These are phyloP conservation scores for Phaeotremella skinneri DNA, from an alignment of 768 basidiomycete species.

Conservation along the genomic window DNA sequence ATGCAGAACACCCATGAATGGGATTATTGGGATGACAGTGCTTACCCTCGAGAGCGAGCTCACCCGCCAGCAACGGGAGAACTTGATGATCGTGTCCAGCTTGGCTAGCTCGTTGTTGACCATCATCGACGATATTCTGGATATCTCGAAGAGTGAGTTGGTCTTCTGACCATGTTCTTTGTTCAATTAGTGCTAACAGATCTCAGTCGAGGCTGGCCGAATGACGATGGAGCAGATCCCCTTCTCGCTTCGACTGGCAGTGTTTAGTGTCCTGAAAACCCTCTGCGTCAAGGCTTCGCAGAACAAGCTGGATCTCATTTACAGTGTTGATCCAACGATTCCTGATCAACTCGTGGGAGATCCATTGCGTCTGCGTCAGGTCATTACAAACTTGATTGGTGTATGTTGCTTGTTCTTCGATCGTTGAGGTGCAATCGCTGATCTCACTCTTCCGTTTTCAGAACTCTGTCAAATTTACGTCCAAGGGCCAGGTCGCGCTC, in stretches of 20 bases:
- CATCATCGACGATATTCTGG: constrained; percentile 98
- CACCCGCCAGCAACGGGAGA: constrained; percentile 90
- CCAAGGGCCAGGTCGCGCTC: constrained; percentile 87
- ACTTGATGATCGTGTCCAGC: constrained; percentile 89
- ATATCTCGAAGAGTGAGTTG: constrained; percentile 94
- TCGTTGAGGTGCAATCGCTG: too few relatives aligned
- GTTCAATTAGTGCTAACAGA: constrained; percentile 20
- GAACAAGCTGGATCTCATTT: constrained; percentile 91
- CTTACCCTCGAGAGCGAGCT: constrained; percentile 93
- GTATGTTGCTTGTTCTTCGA: too few relatives aligned
- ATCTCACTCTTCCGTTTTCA: too few relatives aligned
- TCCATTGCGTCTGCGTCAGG: constrained; percentile 83
- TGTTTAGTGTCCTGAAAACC: constrained; percentile 96
- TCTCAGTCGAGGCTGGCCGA: constrained; percentile 88
- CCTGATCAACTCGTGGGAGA: constrained; percentile 97
- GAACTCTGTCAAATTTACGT: constrained; percentile 97
- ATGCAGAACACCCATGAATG: constrained; percentile 98
- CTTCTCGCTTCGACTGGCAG: constrained; percentile 93
- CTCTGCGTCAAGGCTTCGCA: constrained; percentile 96
- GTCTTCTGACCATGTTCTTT: neutral
- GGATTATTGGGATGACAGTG: constrained; percentile 99
- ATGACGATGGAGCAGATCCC: constrained; percentile 99
- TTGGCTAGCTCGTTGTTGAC: constrained; percentile 86
- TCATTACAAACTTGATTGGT: constrained; percentile 50
- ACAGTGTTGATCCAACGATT: constrained; percentile 91